Evolutionary conservation across 164 flowering plant genomes (phyloP), one percentile per base, ranked within the genome.

Genomic region (Amborella trichopoda): DNA sequence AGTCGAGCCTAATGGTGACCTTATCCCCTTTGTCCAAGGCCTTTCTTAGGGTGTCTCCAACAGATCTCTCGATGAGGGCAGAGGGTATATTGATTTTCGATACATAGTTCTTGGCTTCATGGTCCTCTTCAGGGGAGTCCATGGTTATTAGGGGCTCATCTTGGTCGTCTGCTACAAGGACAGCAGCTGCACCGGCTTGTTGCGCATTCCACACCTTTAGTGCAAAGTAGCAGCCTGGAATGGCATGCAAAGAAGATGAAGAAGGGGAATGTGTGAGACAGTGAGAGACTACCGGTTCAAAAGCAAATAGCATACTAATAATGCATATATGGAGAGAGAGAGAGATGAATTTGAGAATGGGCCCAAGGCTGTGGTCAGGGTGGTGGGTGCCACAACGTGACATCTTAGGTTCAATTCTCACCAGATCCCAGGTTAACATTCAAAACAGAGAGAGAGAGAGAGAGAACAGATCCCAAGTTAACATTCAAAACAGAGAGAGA

Each of bases 101-200:
- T 8, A 86, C 43, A 48, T 68, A 90, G 0, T 65, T 78, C 20
- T 73, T 77, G 13, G 77, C 58, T 46, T 68, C 80, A 20, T 25
- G 37, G 50, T 60, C 69, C 43, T 76, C 98, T 45, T 76, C 73
- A 2, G 96, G 98, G 34, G 87, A 67, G 50, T 90, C 96, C 98
- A 90, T 90, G 6, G 98, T 90, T 34, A 90, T 70, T 26, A 86
- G 63, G 40, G 93, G 83, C 56, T 90, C 98, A 30, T 79, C 83
- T 13, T 67, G 50, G 64, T 21, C 61, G 57, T 90, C 98, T 4
- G 85, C 84, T 19, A 90, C 94, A 44, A 90, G 51, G 16, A 90
- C 84, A n/a, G 95, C 95, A 37, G 91, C 78, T n/a, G 79, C 98
- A 48, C 98, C 94, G 1, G 87, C 95, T 46, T 73, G 66, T 56